Evolutionary conservation across 108 stramenopile genomes (phyloP).

Genomic region (Pseudonitzschia pungens): DNA sequence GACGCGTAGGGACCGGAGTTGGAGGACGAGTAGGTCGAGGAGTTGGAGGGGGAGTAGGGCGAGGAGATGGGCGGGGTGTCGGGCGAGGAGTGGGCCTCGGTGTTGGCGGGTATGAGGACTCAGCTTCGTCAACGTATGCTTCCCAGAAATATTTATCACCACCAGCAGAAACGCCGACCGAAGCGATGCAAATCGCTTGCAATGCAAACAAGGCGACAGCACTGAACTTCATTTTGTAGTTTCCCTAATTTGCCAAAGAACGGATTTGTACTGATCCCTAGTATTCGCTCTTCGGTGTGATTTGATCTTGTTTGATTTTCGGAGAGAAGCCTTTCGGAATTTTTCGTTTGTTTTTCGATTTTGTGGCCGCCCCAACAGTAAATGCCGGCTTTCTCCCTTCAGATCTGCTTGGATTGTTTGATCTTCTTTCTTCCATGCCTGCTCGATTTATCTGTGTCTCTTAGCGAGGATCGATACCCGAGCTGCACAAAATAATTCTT

Average conservation of each 20-base stretch:
- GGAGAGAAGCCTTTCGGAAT: background rate
- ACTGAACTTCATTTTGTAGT: background rate
- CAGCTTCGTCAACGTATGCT: background rate
- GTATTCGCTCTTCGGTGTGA: background rate
- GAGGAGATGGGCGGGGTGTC: background rate
- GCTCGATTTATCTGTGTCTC: too few species aligned
- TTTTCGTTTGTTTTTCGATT: too few species aligned
- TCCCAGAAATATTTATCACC: slow-evolving; percentile 7
- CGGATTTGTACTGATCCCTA: background rate
- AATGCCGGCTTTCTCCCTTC: too few species aligned
- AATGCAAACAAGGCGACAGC: background rate
- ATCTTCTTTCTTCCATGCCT: too few species aligned
- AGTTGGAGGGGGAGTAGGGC: background rate
- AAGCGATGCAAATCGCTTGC: slow-evolving; percentile 3
- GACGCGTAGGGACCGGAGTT: background rate
- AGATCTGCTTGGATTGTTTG: too few species aligned
- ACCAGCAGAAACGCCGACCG: background rate
- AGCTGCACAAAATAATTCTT: background rate
- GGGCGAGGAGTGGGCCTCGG: slow-evolving; percentile 2
- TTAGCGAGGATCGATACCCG: background rate
- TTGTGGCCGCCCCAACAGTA: too few species aligned
- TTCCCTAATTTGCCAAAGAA: background rate
- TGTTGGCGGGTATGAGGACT: background rate
- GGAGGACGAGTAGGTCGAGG: background rate
- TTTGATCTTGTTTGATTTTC: background rate